Base-by-base conservation (phyloP, 1,139 yeast species). In the Hansenula lynferdii region DNA sequence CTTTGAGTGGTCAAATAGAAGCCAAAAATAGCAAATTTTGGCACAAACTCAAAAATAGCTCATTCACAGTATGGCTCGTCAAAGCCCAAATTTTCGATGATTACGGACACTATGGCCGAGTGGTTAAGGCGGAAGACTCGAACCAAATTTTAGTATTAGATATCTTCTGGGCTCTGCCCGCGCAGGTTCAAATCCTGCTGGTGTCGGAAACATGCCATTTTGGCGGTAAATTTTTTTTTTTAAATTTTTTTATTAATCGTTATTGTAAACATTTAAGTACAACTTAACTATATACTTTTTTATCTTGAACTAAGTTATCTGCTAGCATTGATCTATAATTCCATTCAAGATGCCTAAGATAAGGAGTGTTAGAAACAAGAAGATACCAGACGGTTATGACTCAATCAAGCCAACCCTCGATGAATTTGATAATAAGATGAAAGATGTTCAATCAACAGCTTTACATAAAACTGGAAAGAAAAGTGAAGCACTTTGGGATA, bases 171-270 rank as follows among this genome's bases (percentile, higher is more conserved):
- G 85, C 81, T 74, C 70, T 72, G 75, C 85, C 86, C 85, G 85
- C 87, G 85, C 85, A 80, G 86, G 87, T 80, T 80, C 86, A 81
- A 80, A 78, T 80, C 86, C 86, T 79, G 86, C 85, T 72, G 83
- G 77, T 79, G 85, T 78, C 86, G 86, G 45, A 43, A 24, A 22
- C 10, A 12, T 24, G 4, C 15, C 11, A 15, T 17, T 25, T 15
- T 7, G 17, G 28, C 24, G 16, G 12, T 6, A 11, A 14, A 11
- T 24, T 23, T 6, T 16, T 10, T 8, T 15, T 8, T 20, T 23
- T 16, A 20, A 14, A 26, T n/a, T 8, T 11, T 19, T 11, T 12
- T 26, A 10, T n/a, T n/a, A 25, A 14, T 12, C 27, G 14, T 25
- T 25, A 25, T 4, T 10, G 22, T 10, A 19, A 18, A 17, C 5